A percentile compares a stretch with the other conserved stretches of the same genome.
phyloP scores from a whole-genome alignment of 805 yeast species.

The Zygosaccharomyces bisporus region DNA sequence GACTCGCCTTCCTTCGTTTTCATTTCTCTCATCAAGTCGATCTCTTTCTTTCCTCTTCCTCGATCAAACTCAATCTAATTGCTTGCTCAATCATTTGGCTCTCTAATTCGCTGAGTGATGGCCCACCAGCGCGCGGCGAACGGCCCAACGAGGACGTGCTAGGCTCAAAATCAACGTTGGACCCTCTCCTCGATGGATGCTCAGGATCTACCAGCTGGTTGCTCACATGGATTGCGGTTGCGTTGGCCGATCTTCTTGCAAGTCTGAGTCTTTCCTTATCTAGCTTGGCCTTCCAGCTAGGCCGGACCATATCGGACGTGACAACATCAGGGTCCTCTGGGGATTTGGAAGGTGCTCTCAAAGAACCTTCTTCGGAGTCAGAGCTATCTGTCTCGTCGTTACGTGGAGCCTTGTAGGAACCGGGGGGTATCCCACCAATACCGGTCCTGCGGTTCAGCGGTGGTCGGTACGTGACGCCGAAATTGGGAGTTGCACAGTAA shows the following conservation, averaged over 20 bases:
- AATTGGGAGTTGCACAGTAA: slow-evolving; percentile 82
- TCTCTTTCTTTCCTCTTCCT: slow-evolving; percentile 27
- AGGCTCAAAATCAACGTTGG: slow-evolving; percentile 15
- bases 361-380: slow-evolving; percentile 1
- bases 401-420: slow-evolving; percentile 28
- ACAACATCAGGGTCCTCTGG: slow-evolving; percentile 67
- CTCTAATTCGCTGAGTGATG: slow-evolving; percentile 45
- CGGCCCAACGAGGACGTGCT: slow-evolving; percentile 16
- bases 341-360: slow-evolving; percentile 54
- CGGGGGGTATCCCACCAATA: slow-evolving; percentile 52
- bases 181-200: slow-evolving; percentile 27
- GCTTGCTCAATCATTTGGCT: slow-evolving; percentile 85
- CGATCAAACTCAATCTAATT: slow-evolving; percentile 64
- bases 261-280: slow-evolving; percentile 67
- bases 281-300: slow-evolving; percentile 85
- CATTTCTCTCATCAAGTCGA: slow-evolving; percentile 4
- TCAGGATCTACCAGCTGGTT: slow-evolving; percentile 53
- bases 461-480: slow-evolving; percentile 80
- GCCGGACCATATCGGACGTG: slow-evolving; percentile 78
- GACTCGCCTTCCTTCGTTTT: background rate
- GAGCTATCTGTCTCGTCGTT: slow-evolving; percentile 11
- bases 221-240: slow-evolving; percentile 88
- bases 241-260: slow-evolving; percentile 88
- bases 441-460: slow-evolving; percentile 54
- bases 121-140: slow-evolving; percentile 19